Evolutionary conservation across 371 early-diverging fungal genomes (phyloP), one percentile per base, ranked within the genome.

Genomic region (Apophysomyces ossiformis): DNA sequence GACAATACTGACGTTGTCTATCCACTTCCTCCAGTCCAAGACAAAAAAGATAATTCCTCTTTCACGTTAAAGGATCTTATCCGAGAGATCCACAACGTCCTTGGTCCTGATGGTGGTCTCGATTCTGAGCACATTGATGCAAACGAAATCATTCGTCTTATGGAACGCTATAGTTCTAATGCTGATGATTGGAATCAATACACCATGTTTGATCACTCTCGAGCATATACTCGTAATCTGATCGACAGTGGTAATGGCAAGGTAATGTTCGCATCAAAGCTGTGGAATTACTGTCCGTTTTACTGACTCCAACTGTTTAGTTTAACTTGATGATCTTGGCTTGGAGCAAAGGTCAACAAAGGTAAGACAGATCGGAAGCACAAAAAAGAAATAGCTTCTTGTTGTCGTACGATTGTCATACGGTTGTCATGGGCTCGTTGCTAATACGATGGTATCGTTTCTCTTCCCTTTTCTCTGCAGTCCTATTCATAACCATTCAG

Each of bases 401-500:
- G 61, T 50, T n/a, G n/a, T n/a, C n/a, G n/a, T n/a, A n/a, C n/a
- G n/a, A n/a, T 38, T 58, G 61, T 50, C 35, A n/a, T n/a, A 56
- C 35, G 16, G 26, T 50, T 21, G 21, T 8, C 21, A 50, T 50
- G 16, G 8, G 21, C 21, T 32, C 18, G 21, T 18, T 26, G 4
- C 11, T 50, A 9, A 50, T 38, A 44, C 15, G 37, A 12, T 61
- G 59, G 56, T 18, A 59, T 56, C 18, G 32, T 41, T 5, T 21
- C 7, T 50, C 21, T 61, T 61, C 45, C 57, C 63, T 50, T 26
- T 63, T 61, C 18, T 61, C 58, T 65, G 41, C 72, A 94, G 95
- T 69, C 93, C 96, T 47, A 95, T 96, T 76, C 97, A 96, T 75
- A 93, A 96, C 77, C 98, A 97, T 71, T 75, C 93, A n/a, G 89